Evolutionary conservation across 2,329 filamentous ascomycete species (phyloP).

Genomic region (Pseudogymnoascus sp.): DNA sequence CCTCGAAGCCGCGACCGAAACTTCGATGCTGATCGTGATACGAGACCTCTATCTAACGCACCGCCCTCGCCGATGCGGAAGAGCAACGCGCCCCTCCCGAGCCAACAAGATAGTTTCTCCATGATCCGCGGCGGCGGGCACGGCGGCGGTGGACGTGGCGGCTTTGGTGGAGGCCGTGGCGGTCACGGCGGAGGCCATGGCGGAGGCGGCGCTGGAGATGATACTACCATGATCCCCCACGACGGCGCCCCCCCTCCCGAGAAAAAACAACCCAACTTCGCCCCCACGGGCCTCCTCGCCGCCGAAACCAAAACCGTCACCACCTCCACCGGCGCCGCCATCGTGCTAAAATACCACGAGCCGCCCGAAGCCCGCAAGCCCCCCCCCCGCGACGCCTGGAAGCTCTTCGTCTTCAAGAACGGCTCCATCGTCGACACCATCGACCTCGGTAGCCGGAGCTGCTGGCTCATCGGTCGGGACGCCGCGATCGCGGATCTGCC

Average conservation of each 20-base stretch:
- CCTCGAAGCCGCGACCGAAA: slow-evolving; percentile 15
- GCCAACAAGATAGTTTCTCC: slow-evolving; percentile 54
- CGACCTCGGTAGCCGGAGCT: slow-evolving; percentile 67
- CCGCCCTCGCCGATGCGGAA: slow-evolving; percentile 20
- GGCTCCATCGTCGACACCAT: slow-evolving; percentile 74
- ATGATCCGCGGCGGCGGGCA: slow-evolving; percentile 37
- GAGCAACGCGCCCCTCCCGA: slow-evolving; percentile 46
- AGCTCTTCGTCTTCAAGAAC: slow-evolving; percentile 87
- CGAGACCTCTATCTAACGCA: slow-evolving; percentile 18
- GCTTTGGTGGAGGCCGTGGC: neutral
- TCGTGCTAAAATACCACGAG: slow-evolving; percentile 93
- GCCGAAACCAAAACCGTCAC: slow-evolving; percentile 75
- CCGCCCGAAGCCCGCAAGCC: slow-evolving; percentile 88
- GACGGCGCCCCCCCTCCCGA: slow-evolving; percentile 45
- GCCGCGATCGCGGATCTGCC: slow-evolving; percentile 71
- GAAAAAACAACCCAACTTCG: slow-evolving; percentile 86
- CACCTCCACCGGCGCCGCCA: slow-evolving; percentile 63
- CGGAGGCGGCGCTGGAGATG: neutral
- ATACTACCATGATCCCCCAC: slow-evolving; percentile 17
- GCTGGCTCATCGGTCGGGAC: slow-evolving; percentile 86
- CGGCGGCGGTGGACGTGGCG: neutral
- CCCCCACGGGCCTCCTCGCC: slow-evolving; percentile 71
- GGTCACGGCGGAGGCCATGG: neutral
- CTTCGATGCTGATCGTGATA: slow-evolving; percentile 13
- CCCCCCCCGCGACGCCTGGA: slow-evolving; percentile 70